Base-by-base conservation (phyloP, 2,329 filamentous ascomycete genomes). In the Penicillium sclerotiorum region DNA sequence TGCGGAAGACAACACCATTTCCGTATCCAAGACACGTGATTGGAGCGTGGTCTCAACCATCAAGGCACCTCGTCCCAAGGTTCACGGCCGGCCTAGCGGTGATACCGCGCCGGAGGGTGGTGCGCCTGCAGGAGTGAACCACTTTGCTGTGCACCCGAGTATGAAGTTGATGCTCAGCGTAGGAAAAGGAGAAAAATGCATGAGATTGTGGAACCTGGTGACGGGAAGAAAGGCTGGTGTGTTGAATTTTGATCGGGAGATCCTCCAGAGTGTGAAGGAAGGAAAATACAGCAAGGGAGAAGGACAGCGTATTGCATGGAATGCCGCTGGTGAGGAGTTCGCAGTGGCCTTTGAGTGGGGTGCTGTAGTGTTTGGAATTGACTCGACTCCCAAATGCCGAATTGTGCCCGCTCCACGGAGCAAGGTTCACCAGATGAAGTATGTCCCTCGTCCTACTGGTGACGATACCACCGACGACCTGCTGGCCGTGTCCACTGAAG, bases 161-260 rank as follows among this genome's bases (percentile, higher is more conserved):
- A 90, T 95, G 82, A 97, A 96, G 75, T 78, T 99, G 43, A 96
- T 97, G 89, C 84, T 99, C 52, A 95, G 85, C 61, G 91, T 97
- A 8, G 88, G 90, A 59, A 90, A 87, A 63, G 91, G 91, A 57
- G 94, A 99, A 75, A 86, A 85, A 57, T 90, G 87, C 65, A 95
- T 99, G 89, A 80, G 94, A 57, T 72, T 97, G 57, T 99, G 94
- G 94, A 97, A 99, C 66, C 71, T 99, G 56, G 91, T 97, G 58
- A 97, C 93, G 2, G 94, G 92, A 13, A 95, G 93, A 76, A 96
- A 96, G 75, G 92, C 92, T 1, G 90, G 92, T 23, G 92, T 96
- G 45, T 75, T 99, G 60, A 94, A 89, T 67, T 97, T 97, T 69
- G 82, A 82, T 57, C 80, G 82, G 49, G 82, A 86, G 0, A 80